phyloP scores from a whole-genome alignment of 2,329 filamentous ascomycete genomes.

The Coniochaeta sp. region DNA sequence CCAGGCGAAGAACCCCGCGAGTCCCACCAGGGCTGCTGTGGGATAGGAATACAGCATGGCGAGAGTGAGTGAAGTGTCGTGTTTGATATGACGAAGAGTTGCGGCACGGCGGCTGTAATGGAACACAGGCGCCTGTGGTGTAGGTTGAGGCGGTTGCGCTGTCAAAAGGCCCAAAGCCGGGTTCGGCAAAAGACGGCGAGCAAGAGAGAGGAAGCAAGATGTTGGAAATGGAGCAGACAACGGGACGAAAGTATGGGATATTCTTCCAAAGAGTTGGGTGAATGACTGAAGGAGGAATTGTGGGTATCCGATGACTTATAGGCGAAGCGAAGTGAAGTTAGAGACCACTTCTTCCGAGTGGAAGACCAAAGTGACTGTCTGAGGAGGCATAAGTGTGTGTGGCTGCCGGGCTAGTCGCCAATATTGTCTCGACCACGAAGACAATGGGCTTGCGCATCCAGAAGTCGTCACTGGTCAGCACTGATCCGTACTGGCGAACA shows the following conservation, averaged over 20 bases:
- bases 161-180: not conserved
- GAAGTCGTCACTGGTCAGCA: not conserved
- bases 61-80: too few relatives aligned
- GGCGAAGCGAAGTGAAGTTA: too few relatives aligned
- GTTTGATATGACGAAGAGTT: not conserved
- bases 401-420: not conserved
- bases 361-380: too few relatives aligned
- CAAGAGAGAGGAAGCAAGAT: not conserved
- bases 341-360: too few relatives aligned
- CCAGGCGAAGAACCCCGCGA: not conserved
- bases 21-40: slow-evolving; percentile 2
- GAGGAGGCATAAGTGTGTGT: too few relatives aligned
- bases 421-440: not conserved
- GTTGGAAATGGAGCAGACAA: not conserved
- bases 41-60: not conserved
- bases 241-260: too few relatives aligned
- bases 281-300: too few relatives aligned
- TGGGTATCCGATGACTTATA: too few relatives aligned
- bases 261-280: too few relatives aligned
- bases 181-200: not conserved
- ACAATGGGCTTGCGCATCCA: not conserved
- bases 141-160: not conserved
- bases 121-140: not conserved
- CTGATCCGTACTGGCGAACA: not conserved
- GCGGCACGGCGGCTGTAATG: not conserved